Evolutionary conservation across 495 filamentous ascomycete species (phyloP), one percentile per base, ranked within the genome.

Genomic region (Penicillium maclennaniae): DNA sequence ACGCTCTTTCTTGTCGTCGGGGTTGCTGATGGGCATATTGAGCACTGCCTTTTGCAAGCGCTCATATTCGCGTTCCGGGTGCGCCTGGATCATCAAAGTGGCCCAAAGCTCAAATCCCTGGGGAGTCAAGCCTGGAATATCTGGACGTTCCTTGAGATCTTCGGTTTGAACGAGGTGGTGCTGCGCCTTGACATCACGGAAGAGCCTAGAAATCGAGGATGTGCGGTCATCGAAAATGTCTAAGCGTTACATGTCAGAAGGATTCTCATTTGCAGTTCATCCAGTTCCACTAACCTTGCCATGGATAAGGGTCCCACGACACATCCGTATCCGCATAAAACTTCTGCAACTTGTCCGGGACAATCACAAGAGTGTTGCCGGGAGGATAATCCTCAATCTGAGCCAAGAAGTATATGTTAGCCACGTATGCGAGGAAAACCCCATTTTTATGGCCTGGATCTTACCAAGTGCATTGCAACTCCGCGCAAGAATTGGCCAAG

Each of bases 61-160:
- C 41, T 81, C 76, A 53, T 83, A 85, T 69, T 97, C 92, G 42
- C 82, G 79, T 34, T 89, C 83, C 2, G 92, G 92, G 58, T 90
- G 78, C 14, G 88, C 86, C 59, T 83, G 82, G 44, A 96, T 86
- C 69, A 87, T 76, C 19, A 83, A 70, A 0, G 87, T 90, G 66
- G 87, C 83, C 84, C 88, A 96, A 48, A 71, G 71, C 53, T 86
- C 79, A 65, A 95, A 97, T 4, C 92, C 92, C 26, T 75, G 60
- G 3, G 88, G 87, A 1, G 92, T 96, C 15, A 97, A 74, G 14
- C 80, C 87, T 2, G 92, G 92, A 28, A 90, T 78, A 41, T 79
- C 79, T 4, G 92, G 89, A 48, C 76, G 69, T 43, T 81, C 75
- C 12, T 76, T 73, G 15, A 78, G 59, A 27, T 79, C 73, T 20